Percentiles rank a stretch among this genome's conserved stretches.
Conservation (phyloP, 2,329 filamentous ascomycete genomes). For the Scedosporium aurantiacum region DNA sequence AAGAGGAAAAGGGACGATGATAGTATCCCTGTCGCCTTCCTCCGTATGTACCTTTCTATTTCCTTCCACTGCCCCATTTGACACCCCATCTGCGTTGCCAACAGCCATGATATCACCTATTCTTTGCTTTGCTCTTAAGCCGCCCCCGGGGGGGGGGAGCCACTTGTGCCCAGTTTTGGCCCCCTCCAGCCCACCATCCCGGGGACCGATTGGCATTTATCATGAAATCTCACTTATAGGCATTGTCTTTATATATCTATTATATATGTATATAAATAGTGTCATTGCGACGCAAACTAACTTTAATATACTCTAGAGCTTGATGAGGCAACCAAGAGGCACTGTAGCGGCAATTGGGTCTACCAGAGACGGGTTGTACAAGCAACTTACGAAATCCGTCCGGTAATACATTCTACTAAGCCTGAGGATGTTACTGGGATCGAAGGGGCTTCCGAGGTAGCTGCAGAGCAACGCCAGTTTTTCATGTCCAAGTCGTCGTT, state of each 20-base stretch:
- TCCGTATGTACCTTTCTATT: conserved; percentile 29
- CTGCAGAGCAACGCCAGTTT: background rate
- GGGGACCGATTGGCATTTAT: background rate
- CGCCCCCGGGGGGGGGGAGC: no score
- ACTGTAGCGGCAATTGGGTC: conserved; percentile 41
- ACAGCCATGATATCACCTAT: background rate
- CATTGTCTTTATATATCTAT: no score
- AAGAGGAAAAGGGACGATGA: conserved; percentile 49
- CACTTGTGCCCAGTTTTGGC: no score
- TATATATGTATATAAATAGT: no score
- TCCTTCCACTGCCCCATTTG: conserved; percentile 11
- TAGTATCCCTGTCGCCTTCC: conserved; percentile 38
- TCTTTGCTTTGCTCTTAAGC: no score
- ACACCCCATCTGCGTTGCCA: background rate
- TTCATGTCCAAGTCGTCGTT: conserved; percentile 1
- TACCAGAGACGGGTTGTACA: conserved; percentile 37
- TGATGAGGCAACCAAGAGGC: conserved; percentile 31
- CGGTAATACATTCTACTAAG: conserved; percentile 37
- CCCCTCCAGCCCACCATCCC: background rate
- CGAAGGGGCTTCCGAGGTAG: background rate
- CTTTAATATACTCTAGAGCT: background rate
- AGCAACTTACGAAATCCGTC: conserved; percentile 18
- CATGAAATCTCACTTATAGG: no score
- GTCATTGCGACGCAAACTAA: no score
- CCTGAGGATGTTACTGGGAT: conserved; percentile 22